phyloP scores from a whole-genome alignment of 2,329 filamentous ascomycete species.

The Pseudogymnoascus sp. region DNA sequence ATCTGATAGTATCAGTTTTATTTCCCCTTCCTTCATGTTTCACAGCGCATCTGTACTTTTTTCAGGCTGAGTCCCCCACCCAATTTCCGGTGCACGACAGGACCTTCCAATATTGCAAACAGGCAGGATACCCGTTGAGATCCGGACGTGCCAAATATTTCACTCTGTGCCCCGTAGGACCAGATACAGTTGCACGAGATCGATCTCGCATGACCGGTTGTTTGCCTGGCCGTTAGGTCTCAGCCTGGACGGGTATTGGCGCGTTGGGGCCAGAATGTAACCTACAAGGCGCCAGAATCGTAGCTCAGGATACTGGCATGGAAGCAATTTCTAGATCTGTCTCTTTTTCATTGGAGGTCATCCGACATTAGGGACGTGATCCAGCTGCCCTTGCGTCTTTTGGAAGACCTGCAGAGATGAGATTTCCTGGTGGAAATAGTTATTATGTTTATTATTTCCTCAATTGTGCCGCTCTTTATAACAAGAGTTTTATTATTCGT shows the following conservation, averaged over 20 bases:
- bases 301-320: neutral
- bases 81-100: slow-evolving; percentile 6
- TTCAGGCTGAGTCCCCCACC: neutral
- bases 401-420: neutral
- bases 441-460: neutral
- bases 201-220: slow-evolving; percentile 9
- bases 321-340: slow-evolving; percentile 3
- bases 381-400: neutral
- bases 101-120: slow-evolving; percentile 1
- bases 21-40: slow-evolving; percentile 1
- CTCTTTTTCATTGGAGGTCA: slow-evolving; percentile 3
- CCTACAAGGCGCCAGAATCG: neutral
- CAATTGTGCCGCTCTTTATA: neutral
- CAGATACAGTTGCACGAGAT: slow-evolving; percentile 6
- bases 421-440: neutral
- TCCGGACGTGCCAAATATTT: neutral
- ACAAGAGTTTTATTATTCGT: neutral
- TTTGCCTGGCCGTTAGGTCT: slow-evolving; percentile 7
- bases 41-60: slow-evolving; percentile 5
- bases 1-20: neutral
- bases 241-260: slow-evolving; percentile 1
- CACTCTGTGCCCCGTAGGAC: slow-evolving; percentile 3
- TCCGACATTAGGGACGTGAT: neutral
- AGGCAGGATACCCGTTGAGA: slow-evolving; percentile 3
- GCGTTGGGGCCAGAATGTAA: neutral